These are phyloP conservation scores for Dendrobium catenatum DNA, from an alignment of 106 monocot species.

Conservation along the genomic window DNA sequence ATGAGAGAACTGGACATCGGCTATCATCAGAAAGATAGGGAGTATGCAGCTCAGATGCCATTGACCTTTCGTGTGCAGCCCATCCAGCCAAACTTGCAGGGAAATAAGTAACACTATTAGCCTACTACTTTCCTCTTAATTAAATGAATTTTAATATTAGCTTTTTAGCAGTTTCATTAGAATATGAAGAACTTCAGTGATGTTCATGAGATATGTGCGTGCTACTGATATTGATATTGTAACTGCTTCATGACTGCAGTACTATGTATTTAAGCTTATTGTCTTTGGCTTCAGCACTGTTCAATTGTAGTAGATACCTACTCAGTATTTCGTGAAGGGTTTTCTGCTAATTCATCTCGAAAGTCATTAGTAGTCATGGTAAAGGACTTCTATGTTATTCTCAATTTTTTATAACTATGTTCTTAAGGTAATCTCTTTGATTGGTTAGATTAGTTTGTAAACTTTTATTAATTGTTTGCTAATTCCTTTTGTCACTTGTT, in stretches of 20 bases:
- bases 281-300: neutral
- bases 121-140: neutral
- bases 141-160: neutral
- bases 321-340: neutral
- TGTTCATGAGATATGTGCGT: neutral
- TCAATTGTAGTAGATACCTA: too few species aligned
- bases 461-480: too few species aligned
- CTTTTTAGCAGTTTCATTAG: neutral
- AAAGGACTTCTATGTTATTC: neutral
- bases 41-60: conserved; percentile 53
- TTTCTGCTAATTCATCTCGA: neutral
- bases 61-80: conserved; percentile 71
- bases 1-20: conserved; percentile 48
- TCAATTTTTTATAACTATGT: neutral
- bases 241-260: too few species aligned
- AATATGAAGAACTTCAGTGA: neutral
- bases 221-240: too few species aligned
- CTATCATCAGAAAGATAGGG: conserved; percentile 50
- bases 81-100: conserved; percentile 77
- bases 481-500: too few species aligned
- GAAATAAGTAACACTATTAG: conserved; percentile 26
- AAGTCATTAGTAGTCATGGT: neutral
- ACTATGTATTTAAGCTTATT: neutral
- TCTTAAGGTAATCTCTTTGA: too few species aligned
- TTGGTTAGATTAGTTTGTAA: too few species aligned